Evolutionary conservation across 1,139 yeast species (phyloP).

Genomic region (Saccharomycopsis crataegensis): DNA sequence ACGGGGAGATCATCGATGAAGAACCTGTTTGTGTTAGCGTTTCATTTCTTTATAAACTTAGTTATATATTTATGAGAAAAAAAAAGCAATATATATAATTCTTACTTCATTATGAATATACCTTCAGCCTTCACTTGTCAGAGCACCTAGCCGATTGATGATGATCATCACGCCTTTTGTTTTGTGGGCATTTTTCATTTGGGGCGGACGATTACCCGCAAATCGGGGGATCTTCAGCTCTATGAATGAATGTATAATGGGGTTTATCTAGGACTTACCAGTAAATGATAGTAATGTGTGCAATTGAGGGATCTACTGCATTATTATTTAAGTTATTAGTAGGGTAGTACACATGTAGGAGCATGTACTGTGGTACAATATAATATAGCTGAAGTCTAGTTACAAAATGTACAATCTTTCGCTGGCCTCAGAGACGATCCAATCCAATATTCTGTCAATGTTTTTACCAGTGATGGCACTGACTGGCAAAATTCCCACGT

Average conservation of each 20-base stretch:
- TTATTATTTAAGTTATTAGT: too few relatives aligned
- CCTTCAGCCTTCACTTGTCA: neutral
- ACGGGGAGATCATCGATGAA: conserved; percentile 93
- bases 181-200: too few relatives aligned
- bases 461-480: conserved; percentile 56
- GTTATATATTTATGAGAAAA: neutral
- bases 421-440: conserved; percentile 39
- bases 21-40: conserved; percentile 38
- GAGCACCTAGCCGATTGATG: neutral
- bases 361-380: too few relatives aligned
- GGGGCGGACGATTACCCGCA: too few relatives aligned
- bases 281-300: too few relatives aligned
- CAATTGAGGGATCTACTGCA: too few relatives aligned
- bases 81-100: neutral
- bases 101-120: neutral
- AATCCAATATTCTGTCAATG: conserved; percentile 38
- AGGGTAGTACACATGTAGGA: too few relatives aligned
- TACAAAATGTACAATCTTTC: conserved; percentile 27
- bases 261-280: too few relatives aligned
- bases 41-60: neutral
- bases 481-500: conserved; percentile 37
- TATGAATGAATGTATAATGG: too few relatives aligned
- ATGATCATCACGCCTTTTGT: neutral
- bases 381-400: too few relatives aligned
- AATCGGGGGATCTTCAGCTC: too few relatives aligned